phyloP scores from a whole-genome alignment of 106 monocot genomes.

The Acorus gramineus region DNA sequence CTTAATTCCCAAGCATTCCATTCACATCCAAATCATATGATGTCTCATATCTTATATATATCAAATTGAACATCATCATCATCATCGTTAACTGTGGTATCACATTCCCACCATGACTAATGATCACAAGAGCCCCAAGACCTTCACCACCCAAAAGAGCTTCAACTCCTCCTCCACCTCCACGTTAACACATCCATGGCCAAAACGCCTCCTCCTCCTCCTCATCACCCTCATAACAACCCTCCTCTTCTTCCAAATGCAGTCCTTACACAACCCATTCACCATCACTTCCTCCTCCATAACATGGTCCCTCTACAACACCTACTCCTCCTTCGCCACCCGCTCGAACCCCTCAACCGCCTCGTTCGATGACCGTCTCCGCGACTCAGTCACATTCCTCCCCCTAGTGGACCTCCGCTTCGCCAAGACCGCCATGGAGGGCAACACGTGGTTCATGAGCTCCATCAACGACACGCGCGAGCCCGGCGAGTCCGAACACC shows the following conservation, averaged over 20 bases:
- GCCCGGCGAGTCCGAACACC: constrained; percentile 23
- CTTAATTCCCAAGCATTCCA: no score
- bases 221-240: constrained; percentile 18
- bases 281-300: background rate
- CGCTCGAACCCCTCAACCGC: constrained; percentile 1
- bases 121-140: no score
- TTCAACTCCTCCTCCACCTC: background rate
- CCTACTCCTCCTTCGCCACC: background rate
- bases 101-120: no score
- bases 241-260: constrained; percentile 33
- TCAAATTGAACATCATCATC: no score
- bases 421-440: constrained; percentile 15
- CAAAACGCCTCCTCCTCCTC: constrained; percentile 15
- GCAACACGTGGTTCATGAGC: constrained; percentile 80
- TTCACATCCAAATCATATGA: no score
- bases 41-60: no score
- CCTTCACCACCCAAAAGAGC: no score
- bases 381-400: constrained; percentile 42
- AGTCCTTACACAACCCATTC: constrained; percentile 8
- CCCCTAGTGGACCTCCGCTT: constrained; percentile 48
- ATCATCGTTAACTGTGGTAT: no score
- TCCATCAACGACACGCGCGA: constrained; percentile 43
- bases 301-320: background rate
- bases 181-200: no score
- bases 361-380: constrained; percentile 7